Evolutionary conservation across 345 rosid genomes (phyloP), one percentile per base, ranked within the genome.

Genomic region (Populus euphratica): DNA sequence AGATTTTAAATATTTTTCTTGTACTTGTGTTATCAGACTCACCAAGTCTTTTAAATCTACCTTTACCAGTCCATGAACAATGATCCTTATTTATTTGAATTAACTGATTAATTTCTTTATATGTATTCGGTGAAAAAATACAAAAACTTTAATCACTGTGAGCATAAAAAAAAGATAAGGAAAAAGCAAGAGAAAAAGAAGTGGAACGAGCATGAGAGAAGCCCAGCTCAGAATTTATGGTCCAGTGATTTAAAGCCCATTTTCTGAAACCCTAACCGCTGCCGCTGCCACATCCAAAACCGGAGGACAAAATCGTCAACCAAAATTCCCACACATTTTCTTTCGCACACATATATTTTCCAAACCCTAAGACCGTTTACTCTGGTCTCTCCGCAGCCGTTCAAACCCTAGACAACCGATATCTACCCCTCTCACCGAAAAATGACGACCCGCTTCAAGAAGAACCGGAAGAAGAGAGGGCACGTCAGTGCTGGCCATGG

Each of bases 401-500:
- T 31, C 23, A 39, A 36, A 50, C 44, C 39, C 29, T 25, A 27
- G 6, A 27, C 69, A 38, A 33, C 36, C 0, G 36, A 33, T 33
- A 25, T 23, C 21, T 62, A 7, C 33, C 36, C 8, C 13, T 8
- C 56, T 5, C 68, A 41, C 21, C 39, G 6, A 9, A 41, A 71
- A 70, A 80, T 80, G 83, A 65, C 79, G 5, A 76, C 79, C 23
- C 72, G 79, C 12, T 41, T 75, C 73, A 80, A 76, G 83, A 80
- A 80, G 76, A 80, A 80, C 49, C 76, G 83, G 8, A 80, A 80
- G 79, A 80, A 80, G 79, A 47, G 83, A 16, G 83, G 79, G 31
- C 83, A 80, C 13, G 83, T 80, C 25, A 75, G 79, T 59, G 83
- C 83, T 13, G 83, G 83, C 2, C 83, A 80, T 29, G 83, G 83